Evolutionary conservation across 2,329 filamentous ascomycete species (phyloP).

Genomic region (Alternaria hordeiaustralica): DNA sequence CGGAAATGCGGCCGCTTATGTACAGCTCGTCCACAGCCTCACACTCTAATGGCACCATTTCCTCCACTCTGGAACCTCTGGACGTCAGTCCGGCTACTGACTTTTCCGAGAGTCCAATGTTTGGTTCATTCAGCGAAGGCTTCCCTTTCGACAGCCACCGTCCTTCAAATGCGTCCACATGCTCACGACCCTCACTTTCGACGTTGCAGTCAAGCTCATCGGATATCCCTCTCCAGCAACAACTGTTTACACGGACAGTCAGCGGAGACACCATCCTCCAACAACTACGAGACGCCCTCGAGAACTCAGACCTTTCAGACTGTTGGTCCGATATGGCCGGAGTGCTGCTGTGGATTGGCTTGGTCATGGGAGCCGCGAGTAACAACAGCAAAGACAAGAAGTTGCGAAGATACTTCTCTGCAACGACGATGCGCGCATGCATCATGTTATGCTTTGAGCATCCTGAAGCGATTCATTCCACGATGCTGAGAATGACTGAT

Average conservation of each 20-base stretch:
- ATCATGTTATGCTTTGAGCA: conserved; percentile 48
- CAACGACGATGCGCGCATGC: conserved; percentile 38
- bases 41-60: conserved; percentile 18
- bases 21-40: conserved; percentile 17
- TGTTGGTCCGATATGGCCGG: conserved; percentile 48
- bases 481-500: conserved; percentile 36
- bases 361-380: conserved; percentile 43
- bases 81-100: conserved; percentile 29
- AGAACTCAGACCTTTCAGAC: conserved; percentile 40
- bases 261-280: conserved; percentile 24
- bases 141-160: conserved; percentile 16
- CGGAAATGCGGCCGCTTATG: neutral
- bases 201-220: conserved; percentile 16
- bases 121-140: conserved; percentile 10
- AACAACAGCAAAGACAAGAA: conserved; percentile 26
- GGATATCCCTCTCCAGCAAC: neutral
- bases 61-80: conserved; percentile 22
- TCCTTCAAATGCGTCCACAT: conserved; percentile 11
- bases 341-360: conserved; percentile 47
- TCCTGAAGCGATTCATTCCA: conserved; percentile 37
- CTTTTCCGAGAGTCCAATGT: conserved; percentile 20
- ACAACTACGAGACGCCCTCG: conserved; percentile 31
- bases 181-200: conserved; percentile 11
- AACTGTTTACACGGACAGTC: conserved; percentile 1
- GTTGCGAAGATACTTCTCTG: conserved; percentile 40